Evolutionary conservation across 257 asterid species (phyloP), one percentile per base, ranked within the genome.

Genomic region (Henckelia pumila): DNA sequence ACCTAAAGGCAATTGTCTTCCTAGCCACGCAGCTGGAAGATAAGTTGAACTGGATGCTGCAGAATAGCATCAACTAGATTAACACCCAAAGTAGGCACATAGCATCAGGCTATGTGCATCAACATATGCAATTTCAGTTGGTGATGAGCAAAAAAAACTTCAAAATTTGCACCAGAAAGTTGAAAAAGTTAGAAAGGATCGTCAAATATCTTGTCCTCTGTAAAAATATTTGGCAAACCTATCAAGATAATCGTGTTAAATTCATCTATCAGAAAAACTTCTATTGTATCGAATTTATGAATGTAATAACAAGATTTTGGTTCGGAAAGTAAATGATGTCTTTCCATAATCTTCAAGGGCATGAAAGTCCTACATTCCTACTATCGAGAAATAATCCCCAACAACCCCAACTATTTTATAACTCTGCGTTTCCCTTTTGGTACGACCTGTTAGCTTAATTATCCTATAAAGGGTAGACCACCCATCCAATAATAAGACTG

Each of bases 191-290:
- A 64, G 55, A 32, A 9, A 62, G 22, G 19, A 66, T 61, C 17
- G n/a, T 40, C 50, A 40, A n/a, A n/a, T n/a, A 13, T 26, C 6
- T 17, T 20, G 62, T 19, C 33, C 11, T 52, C 44, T 21, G n/a
- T 19, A 25, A 29, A 55, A n/a, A 13, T 14, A 66, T 9, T 55
- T 66, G 17, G 23, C 7, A 53, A 32, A 40, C 13, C 50, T 6
- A 40, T 40, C 50, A 59, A 20, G 67, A 69, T 24, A 44, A 24
- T 69, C 73, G 13, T 59, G 40, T 69, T 19, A 13, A 29, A n/a
- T 53, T n/a, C 47, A 59, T 25, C 7, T 0, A 65, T 11, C 3
- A 11, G n/a, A 40, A 40, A 40, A 40, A 40, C 17, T 40, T 40
- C 50, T 11, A n/a, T 58, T 23, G 50, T n/a, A n/a, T n/a, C n/a